Evolutionary conservation across 345 rosid genomes (phyloP), one percentile per base, ranked within the genome.

Genomic region (Gossypium arboreum): DNA sequence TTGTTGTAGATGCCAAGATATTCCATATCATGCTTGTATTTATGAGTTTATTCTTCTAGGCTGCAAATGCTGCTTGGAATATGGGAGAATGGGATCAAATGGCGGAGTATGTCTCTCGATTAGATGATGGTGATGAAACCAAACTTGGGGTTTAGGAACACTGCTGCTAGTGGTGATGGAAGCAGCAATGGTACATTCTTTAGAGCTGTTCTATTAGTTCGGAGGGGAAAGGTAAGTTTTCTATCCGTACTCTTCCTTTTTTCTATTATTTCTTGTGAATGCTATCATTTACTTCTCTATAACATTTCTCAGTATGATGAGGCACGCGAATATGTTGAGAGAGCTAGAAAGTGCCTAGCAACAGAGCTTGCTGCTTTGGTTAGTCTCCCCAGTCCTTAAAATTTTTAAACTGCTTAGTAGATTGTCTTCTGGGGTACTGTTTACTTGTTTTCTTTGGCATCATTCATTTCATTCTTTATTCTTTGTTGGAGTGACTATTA

Each of bases 81-180:
- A 95, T 95, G 99, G 98, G 98, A 65, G 98, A 95, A 78, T 95
- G 99, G 99, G 98, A 95, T 81, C 98, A 93, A 82, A 95, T 95
- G 99, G 94, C 94, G 9, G 99, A 95, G 83, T 95, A 93, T 85
- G 98, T 91, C 66, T 91, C 92, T 74, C 88, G 93, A 61, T 84
- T 95, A 78, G 99, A 95, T 74, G 96, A 95, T 85, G 98, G 98
- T 43, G 99, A 95, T 85, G 98, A 93, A 81, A 83, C 91, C 69
- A 95, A 88, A 87, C 89, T 89, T 82, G 97, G 64, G 89, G 83
- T 79, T 86, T 93, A 82, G 90, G 72, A 93, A 93, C 83, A 88
- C 94, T 83, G 87, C 94, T 80, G 87, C 93, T 72, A 87, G 81
- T 84, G 90, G 94, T 67, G 98, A 91, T 86, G 99, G 97, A 82